Evolutionary conservation across 2,329 filamentous ascomycete genomes (phyloP).

Genomic region (Zasmidium cellare): DNA sequence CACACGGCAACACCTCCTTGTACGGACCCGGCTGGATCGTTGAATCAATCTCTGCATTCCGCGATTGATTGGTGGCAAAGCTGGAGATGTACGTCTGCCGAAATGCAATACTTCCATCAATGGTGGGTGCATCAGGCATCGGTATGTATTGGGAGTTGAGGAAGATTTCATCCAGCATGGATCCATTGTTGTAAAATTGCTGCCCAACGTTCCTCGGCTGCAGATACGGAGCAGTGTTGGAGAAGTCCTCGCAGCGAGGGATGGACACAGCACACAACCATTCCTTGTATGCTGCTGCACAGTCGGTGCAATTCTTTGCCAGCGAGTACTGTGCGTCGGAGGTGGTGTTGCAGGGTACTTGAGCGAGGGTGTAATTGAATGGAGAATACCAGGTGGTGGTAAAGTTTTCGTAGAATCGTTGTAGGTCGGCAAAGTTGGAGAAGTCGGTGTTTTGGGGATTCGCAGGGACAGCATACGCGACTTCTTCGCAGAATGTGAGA

Average conservation of each 20-base stretch:
- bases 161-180: slow-evolving; percentile 24
- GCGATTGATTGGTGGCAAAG: slow-evolving; percentile 33
- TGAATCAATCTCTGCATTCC: slow-evolving; percentile 55
- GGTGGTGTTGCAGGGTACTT: slow-evolving; percentile 80
- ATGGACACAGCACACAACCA: slow-evolving; percentile 96
- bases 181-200: slow-evolving; percentile 29
- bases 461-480: slow-evolving; percentile 87
- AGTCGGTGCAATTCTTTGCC: slow-evolving; percentile 72
- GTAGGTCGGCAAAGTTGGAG: slow-evolving; percentile 50
- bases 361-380: slow-evolving; percentile 79
- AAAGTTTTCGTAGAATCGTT: slow-evolving; percentile 74
- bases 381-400: slow-evolving; percentile 69
- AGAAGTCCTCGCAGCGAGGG: slow-evolving; percentile 86
- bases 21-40: slow-evolving; percentile 81
- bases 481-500: slow-evolving; percentile 83
- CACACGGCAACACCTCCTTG: slow-evolving; percentile 86
- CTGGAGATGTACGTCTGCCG: slow-evolving; percentile 33
- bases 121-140: slow-evolving; percentile 36
- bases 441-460: slow-evolving; percentile 63
- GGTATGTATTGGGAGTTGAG: slow-evolving; percentile 30
- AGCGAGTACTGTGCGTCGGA: slow-evolving; percentile 78
- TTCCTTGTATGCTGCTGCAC: slow-evolving; percentile 77
- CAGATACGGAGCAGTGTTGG: slow-evolving; percentile 56
- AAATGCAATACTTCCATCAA: slow-evolving; percentile 30
- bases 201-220: slow-evolving; percentile 70